A percentile compares a stretch with the other conserved stretches of the same genome.
These are phyloP conservation scores for Orobanche coerulescens DNA, from an alignment of 257 asterid genomes.

Conservation along the genomic window DNA sequence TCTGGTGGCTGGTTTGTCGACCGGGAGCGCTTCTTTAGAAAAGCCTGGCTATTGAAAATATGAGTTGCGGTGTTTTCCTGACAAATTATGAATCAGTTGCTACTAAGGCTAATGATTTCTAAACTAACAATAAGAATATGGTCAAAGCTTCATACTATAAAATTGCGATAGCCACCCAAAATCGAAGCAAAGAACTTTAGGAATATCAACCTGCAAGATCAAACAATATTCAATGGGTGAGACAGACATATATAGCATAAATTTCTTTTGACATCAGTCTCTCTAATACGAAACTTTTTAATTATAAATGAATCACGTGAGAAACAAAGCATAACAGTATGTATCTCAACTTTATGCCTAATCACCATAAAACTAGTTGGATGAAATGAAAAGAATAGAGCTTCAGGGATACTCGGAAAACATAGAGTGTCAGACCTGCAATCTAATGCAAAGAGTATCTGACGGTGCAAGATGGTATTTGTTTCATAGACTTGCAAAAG, in stretches of 20 bases:
- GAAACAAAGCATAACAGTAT: conserved; percentile 10
- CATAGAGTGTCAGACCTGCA: conserved; percentile 3
- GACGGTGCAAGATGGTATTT: neutral
- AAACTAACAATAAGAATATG: conserved; percentile 23
- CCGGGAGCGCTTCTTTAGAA: conserved; percentile 87
- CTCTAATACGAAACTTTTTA: conserved; percentile 7
- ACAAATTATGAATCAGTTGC: conserved; percentile 17
- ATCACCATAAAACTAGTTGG: neutral
- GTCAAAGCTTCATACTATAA: conserved; percentile 58
- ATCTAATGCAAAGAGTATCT: conserved; percentile 2
- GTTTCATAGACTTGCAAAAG: neutral
- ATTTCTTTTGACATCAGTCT: conserved; percentile 16
- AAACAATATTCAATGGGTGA: conserved; percentile 19
- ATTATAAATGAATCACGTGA: neutral
- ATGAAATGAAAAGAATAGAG: conserved; percentile 3
- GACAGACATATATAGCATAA: conserved; percentile 14
- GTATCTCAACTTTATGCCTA: conserved; percentile 6
- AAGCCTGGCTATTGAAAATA: conserved; percentile 87
- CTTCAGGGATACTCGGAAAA: neutral
- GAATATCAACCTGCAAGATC: conserved; percentile 71
- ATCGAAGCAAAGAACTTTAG: conserved; percentile 85
- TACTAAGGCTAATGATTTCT: conserved; percentile 22
- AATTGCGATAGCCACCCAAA: conserved; percentile 96
- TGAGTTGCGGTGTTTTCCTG: conserved; percentile 85
- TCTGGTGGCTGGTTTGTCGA: conserved; percentile 88